Evolutionary conservation across 371 early-diverging fungal genomes (phyloP).

Genomic region (Mucor lusitanicus): DNA sequence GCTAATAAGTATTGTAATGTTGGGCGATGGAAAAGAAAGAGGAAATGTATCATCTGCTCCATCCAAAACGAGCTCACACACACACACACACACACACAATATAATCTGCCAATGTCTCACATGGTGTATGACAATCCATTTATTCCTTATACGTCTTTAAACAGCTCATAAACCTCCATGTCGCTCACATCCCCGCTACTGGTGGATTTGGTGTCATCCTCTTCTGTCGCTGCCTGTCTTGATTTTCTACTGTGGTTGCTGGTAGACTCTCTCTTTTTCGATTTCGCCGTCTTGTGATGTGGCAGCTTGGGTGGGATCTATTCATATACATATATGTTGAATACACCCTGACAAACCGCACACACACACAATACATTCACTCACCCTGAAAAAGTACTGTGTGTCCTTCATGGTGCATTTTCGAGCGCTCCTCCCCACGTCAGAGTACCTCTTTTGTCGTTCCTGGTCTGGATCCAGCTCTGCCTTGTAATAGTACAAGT

Average conservation of each 20-base stretch:
- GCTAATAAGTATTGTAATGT: background rate
- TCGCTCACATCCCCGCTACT: conserved; percentile 23
- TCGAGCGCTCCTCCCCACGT: conserved; percentile 49
- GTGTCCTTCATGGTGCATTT: conserved; percentile 58
- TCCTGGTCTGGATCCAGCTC: conserved; percentile 41
- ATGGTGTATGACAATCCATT: background rate
- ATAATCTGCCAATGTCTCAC: background rate
- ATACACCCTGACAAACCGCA: background rate
- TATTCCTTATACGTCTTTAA: conserved; percentile 16
- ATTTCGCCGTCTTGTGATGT: conserved; percentile 23
- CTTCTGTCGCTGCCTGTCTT: background rate
- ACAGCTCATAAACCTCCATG: conserved; percentile 25
- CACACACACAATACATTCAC: background rate
- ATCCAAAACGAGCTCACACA: too few species aligned
- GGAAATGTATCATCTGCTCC: background rate
- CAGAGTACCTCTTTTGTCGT: conserved; percentile 26
- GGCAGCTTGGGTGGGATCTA: conserved; percentile 57
- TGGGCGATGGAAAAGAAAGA: background rate
- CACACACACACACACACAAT: too few species aligned
- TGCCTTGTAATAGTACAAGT: conserved; percentile 51
- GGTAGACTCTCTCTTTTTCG: background rate
- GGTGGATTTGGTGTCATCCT: conserved; percentile 16
- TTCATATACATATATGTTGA: background rate
- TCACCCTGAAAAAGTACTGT: conserved; percentile 55
- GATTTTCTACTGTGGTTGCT: background rate